Evolutionary conservation across 2,329 filamentous ascomycete genomes (phyloP).

Genomic region (Colletotrichum magnum): DNA sequence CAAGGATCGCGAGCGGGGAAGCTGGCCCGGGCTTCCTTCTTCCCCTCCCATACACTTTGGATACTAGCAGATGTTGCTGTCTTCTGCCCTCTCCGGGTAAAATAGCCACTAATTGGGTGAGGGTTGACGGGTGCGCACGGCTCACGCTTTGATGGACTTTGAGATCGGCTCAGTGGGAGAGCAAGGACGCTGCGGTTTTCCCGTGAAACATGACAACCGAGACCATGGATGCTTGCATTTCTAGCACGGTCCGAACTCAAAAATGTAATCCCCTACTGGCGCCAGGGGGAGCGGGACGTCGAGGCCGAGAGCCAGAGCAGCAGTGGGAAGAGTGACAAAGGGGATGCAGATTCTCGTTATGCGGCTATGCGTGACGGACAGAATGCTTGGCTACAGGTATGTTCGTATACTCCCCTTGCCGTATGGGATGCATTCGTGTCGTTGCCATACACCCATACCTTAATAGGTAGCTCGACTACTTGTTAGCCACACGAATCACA

Average conservation of each 20-base stretch:
- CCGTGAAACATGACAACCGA: conserved; percentile 34
- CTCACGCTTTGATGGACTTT: background rate
- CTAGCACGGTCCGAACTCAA: conserved; percentile 19
- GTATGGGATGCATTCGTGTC: too few species aligned
- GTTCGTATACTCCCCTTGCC: too few species aligned
- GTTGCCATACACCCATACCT: too few species aligned
- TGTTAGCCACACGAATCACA: conserved; percentile 3
- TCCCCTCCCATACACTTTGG: background rate
- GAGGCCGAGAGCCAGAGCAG: background rate
- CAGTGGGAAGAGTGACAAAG: background rate
- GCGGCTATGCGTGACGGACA: background rate
- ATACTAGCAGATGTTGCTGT: too few species aligned
- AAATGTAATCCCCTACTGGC: background rate
- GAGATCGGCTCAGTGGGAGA: conserved; percentile 4
- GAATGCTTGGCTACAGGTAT: too few species aligned
- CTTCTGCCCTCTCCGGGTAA: too few species aligned
- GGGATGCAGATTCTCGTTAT: background rate
- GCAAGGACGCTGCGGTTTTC: background rate
- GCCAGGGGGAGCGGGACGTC: background rate
- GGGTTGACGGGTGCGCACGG: conserved; percentile 9
- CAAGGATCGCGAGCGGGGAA: conserved; percentile 31
- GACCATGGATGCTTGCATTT: conserved; percentile 14
- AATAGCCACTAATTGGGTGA: background rate
- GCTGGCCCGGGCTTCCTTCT: conserved; percentile 3
- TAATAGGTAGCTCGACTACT: too few species aligned